phyloP scores from a whole-genome alignment of 2,329 filamentous ascomycete genomes.

The Aspergillus pseudoterreus region DNA sequence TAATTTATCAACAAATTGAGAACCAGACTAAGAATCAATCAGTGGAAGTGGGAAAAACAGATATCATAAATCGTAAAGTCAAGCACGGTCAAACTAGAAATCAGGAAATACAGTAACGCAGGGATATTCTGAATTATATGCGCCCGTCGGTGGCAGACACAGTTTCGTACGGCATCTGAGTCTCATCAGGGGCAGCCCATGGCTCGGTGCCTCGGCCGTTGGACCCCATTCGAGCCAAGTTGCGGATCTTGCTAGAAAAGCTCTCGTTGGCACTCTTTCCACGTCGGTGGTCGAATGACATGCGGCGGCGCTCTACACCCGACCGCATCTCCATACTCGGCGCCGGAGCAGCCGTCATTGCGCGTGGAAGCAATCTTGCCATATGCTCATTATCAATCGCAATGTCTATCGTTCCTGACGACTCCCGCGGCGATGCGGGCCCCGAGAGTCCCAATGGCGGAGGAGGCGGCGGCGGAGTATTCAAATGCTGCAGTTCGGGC shows the following conservation, averaged over 20 bases:
- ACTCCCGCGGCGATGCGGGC: constrained; percentile 29
- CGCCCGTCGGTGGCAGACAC: constrained; percentile 17
- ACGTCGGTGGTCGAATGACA: constrained; percentile 48
- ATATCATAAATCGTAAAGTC: constrained; percentile 15
- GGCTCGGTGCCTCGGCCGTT: constrained; percentile 43
- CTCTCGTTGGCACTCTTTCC: constrained; percentile 57
- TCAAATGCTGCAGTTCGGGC: constrained; percentile 60
- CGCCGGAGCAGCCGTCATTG: constrained; percentile 34
- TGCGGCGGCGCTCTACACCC: constrained; percentile 33
- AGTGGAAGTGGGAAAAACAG: constrained; percentile 9
- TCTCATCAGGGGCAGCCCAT: constrained; percentile 18
- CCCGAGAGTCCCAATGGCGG: constrained; percentile 30
- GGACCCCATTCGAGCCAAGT: constrained; percentile 53
- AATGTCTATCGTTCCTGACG: constrained; percentile 38
- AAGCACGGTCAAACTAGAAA: constrained; percentile 6
- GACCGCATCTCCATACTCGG: constrained; percentile 22
- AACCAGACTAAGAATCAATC: constrained; percentile 9
- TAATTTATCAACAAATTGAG: constrained; percentile 2
- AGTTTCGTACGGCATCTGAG: constrained; percentile 25
- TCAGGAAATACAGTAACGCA: constrained; percentile 3
- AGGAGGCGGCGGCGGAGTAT: constrained; percentile 53
- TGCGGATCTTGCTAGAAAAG: constrained; percentile 52
- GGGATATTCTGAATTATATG: constrained; percentile 7
- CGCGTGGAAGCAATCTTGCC: constrained; percentile 32
- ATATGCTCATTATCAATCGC: constrained; percentile 38